A percentile compares a stretch with the other conserved stretches of the same genome.
These are phyloP conservation scores for Hypoxylon sp. DNA, from an alignment of 2,329 filamentous ascomycete genomes.

Conservation along the genomic window DNA sequence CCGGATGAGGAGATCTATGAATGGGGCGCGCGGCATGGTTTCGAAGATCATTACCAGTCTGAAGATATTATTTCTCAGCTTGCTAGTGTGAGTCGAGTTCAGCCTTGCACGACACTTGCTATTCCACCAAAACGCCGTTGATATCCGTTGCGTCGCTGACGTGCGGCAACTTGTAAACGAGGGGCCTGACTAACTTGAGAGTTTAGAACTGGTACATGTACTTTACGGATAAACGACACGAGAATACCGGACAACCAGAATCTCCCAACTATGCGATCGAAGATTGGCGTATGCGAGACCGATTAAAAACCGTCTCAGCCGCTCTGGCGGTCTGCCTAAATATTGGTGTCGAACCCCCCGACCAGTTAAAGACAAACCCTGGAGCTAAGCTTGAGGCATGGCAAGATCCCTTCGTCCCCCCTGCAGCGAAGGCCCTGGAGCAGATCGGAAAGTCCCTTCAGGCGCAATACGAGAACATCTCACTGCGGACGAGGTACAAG, in stretches of 20 bases:
- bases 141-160: neutral
- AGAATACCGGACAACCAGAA: constrained; percentile 90
- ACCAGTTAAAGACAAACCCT: constrained; percentile 94
- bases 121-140: constrained; percentile 1
- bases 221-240: constrained; percentile 97
- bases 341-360: constrained; percentile 96
- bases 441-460: constrained; percentile 97
- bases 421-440: constrained; percentile 86
- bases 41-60: constrained; percentile 91
- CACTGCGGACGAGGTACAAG: constrained; percentile 96
- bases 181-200: constrained; percentile 34
- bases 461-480: constrained; percentile 94
- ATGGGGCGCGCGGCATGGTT: constrained; percentile 82
- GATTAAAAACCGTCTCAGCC: constrained; percentile 95
- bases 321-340: constrained; percentile 95
- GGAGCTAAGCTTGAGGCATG: constrained; percentile 96
- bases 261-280: constrained; percentile 75
- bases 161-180: neutral
- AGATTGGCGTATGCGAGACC: constrained; percentile 97
- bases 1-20: constrained; percentile 62
- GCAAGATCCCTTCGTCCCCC: constrained; percentile 88
- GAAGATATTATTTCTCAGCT: constrained; percentile 89
- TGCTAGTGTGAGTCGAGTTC: constrained; percentile 73
- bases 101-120: constrained; percentile 2
- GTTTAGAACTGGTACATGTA: constrained; percentile 98